A percentile compares a stretch with the other conserved stretches of the same genome.
phyloP scores from a whole-genome alignment of 2,329 filamentous ascomycete genomes.

The Dactylellina drechsleri region DNA sequence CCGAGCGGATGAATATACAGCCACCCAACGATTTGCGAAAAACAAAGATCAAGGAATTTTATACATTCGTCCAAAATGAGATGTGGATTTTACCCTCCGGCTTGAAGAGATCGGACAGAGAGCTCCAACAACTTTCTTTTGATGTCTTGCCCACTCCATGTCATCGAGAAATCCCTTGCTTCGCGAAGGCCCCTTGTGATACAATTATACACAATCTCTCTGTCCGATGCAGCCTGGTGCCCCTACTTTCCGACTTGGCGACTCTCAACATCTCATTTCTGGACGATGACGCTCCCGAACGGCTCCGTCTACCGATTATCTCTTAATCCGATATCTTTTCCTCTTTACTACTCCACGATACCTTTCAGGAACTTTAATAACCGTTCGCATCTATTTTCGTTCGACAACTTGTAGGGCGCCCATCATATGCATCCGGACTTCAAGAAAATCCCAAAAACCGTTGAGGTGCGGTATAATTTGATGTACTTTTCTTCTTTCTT shows the following conservation, averaged over 20 bases:
- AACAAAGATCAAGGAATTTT: slow-evolving; percentile 5
- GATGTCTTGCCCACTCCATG: slow-evolving; percentile 27
- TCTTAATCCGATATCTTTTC: not conserved
- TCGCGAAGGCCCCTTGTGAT: slow-evolving; percentile 9
- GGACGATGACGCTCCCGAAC: slow-evolving; percentile 5
- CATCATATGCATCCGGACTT: slow-evolving; percentile 95
- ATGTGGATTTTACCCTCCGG: slow-evolving; percentile 23
- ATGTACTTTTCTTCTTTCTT: slow-evolving; percentile 33
- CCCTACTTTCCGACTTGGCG: slow-evolving; percentile 35
- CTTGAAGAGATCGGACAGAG: slow-evolving; percentile 47
- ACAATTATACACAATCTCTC: slow-evolving; percentile 31
- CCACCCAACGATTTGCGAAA: slow-evolving; percentile 15
- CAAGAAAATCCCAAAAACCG: slow-evolving; percentile 91
- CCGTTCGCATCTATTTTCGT: slow-evolving; percentile 23
- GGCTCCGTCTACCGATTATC: not conserved
- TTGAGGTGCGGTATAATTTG: slow-evolving; percentile 82
- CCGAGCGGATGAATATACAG: slow-evolving; percentile 4
- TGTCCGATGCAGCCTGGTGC: slow-evolving; percentile 52
- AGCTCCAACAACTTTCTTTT: slow-evolving; percentile 55
- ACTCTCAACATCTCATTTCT: slow-evolving; percentile 28
- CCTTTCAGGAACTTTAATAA: slow-evolving; percentile 55
- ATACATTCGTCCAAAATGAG: slow-evolving; percentile 24
- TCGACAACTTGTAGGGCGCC: slow-evolving; percentile 74
- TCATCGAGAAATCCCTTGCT: not conserved
- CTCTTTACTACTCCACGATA: not conserved